These are phyloP conservation scores for Gaultheria prostrata DNA, from an alignment of 148 eudicot genomes.

Conservation along the genomic window DNA sequence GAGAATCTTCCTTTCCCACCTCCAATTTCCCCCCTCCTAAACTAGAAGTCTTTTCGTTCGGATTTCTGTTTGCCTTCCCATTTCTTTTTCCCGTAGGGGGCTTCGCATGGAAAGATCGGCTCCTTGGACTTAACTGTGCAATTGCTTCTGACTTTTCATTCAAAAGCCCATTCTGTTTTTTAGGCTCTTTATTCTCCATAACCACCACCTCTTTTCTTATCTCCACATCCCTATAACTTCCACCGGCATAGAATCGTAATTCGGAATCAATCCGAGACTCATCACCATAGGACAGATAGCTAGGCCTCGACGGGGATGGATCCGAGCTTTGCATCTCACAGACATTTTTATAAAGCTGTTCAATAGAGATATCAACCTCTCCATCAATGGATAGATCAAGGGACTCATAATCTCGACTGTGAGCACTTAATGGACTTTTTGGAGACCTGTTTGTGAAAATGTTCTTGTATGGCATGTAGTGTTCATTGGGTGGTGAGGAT, in stretches of 20 bases:
- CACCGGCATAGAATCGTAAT: constrained; percentile 54
- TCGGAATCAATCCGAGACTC: constrained; percentile 79
- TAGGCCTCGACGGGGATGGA: constrained; percentile 49
- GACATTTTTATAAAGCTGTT: constrained; percentile 51
- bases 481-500: constrained; percentile 18
- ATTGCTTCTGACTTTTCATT: not conserved
- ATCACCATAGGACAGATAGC: constrained; percentile 59
- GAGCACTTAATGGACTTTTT: constrained; percentile 63
- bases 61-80: constrained; percentile 22
- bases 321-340: constrained; percentile 79
- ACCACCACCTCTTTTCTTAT: constrained; percentile 25
- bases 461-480: constrained; percentile 34
- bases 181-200: constrained; percentile 23
- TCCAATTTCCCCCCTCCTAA: not conserved
- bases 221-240: constrained; percentile 28
- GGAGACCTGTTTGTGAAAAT: constrained; percentile 41
- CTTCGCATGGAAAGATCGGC: constrained; percentile 5
- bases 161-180: not conserved
- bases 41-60: constrained; percentile 15
- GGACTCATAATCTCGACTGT: constrained; percentile 48
- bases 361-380: constrained; percentile 41
- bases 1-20: constrained; percentile 24
- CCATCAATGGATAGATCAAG: constrained; percentile 50
- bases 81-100: constrained; percentile 26
- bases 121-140: constrained; percentile 15